Evolutionary conservation across 2,329 filamentous ascomycete genomes (phyloP), one percentile per base, ranked within the genome.

Genomic region (Beauveria caledonica): DNA sequence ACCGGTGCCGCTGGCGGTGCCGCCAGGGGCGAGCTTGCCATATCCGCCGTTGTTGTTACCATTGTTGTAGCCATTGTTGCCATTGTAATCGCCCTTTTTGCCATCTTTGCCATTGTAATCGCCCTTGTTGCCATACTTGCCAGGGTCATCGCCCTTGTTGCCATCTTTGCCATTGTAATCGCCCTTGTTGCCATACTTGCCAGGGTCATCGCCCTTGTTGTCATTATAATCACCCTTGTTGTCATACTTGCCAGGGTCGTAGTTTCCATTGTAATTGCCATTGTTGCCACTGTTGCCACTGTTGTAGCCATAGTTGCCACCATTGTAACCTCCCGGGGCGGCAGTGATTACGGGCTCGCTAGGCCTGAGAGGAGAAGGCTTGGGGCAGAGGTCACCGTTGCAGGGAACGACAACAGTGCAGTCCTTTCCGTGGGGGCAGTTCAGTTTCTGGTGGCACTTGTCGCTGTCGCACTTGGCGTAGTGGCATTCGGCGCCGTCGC

Each of bases 401-500:
- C 67, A 68, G 51, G 60, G 62, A 44, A 63, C 60, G 5, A 65
- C 64, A 2, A 65, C 60, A n/a, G 58, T 49, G 66, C 71, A 74
- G 48, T 65, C 54, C 2, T 67, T 59, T 13, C 63, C 59, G 15
- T 7, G 36, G 40, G 67, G 57, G 69, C 71, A 71, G 50, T 64
- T 63, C 10, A 70, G 55, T 64, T 69, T 67, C 33, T 64, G 54
- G 66, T 67, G 61, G 71, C 73, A 74, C 36, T 70, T 62, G 19
- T 65, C 62, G 62, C 68, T 66, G 6, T 63, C 52, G 66, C 71
- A 74, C 21, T 62, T 60, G 62, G 69, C 68, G 61, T 70, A 67
- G 63, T 66, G 64, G 67, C 68, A 73, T 25, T 70, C 62, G 10
- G 69, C 58, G 48, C 67, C 67, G 33, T 67, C 64, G 68, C 73